Base-by-base conservation (phyloP, 441 rosid species). In the Kokia cookei region DNA sequence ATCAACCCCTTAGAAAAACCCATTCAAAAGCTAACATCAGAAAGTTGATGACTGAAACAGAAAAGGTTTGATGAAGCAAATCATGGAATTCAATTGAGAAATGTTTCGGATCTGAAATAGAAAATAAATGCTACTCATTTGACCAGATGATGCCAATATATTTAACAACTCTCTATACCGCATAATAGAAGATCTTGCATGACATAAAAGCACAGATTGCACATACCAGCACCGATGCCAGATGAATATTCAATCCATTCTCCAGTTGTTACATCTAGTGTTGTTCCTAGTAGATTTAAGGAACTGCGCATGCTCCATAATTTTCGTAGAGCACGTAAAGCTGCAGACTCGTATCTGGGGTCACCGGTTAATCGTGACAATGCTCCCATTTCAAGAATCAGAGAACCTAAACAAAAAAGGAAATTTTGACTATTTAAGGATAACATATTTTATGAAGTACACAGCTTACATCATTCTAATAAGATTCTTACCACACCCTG, bases 361-460 rank as follows among this genome's bases (percentile, higher is more conserved):
- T 94, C 94, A 71, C 91, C 97, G 50, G 97, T 92, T 82, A 94
- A 85, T 75, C 83, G 90, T 79, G 99, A 94, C 71, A 94, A 77
- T 70, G 97, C 91, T 85, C 99, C 99, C 97, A 94, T 92, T 85
- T 94, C 97, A 80, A 92, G 96, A 82, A 94, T 92, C 75, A 94
- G 83, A 72, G 97, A 92, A 83, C 99, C 97, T 94, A 75, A 61
- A 62, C 32, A 65, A 65, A 77, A 19, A 76, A 12, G 62, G 66
- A 75, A 77, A 76, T 19, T 57, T 64, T 22, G n/a, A 66, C 68
- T 37, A 65, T 76, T 62, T 73, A 70, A 75, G 77, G 79, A 82
- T 45, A 37, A 69, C 51, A 77, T 12, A 27, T 67, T 77, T 70
- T 73, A 57, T 2, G 59, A 15, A 47, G 63, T 55, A 62, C 48